Evolutionary conservation across 2,329 filamentous ascomycete species (phyloP), one percentile per base, ranked within the genome.

Genomic region (Magnaporthiopsis rhizophila): DNA sequence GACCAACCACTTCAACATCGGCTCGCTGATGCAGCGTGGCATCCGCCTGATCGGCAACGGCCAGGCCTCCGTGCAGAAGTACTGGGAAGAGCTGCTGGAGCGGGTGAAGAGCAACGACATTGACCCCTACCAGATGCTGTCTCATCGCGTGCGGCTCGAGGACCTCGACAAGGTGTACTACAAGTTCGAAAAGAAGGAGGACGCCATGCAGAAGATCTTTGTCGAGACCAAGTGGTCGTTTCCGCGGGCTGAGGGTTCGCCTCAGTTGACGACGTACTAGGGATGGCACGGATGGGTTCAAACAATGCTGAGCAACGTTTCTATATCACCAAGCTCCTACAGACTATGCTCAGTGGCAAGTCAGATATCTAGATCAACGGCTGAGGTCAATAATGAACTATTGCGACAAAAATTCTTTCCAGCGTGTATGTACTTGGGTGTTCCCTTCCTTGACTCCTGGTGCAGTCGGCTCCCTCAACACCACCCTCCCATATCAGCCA

Each of bases 11-110:
- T 91, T 94, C 80, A 91, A 91, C 76, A 87, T 94, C 69, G 91
- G 92, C 12, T 87, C 90, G 0, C 73, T 96, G 18, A 96, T 96
- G 91, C 86, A 96, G 77, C 87, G 90, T 38, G 91, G 91, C n/a
- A 86, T 96, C 69, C 87, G 90, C 1, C 83, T 96, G 59, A 92
- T 86, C 58, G 85, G 85, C 24, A 86, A 86, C 69, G 84, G 84
- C 1, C 85, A 87, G 69, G 84, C 84, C 0, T 91, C 91, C 0
- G 90, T 96, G 0, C 90, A 94, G 70, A 85, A 88, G 71, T 95
- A 96, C 78, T 96, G 91, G 92, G 81, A 91, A 30, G 83, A 90
- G 3, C 79, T 96, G n/a, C 80, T 95, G 59, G 77, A 83, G 66
- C 78, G 79, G 75, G 89, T 96, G 66, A 82, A 87, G 70, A 80